Base-by-base conservation (phyloP, 139 green algal species). In the Tetradesmus obliquus region DNA sequence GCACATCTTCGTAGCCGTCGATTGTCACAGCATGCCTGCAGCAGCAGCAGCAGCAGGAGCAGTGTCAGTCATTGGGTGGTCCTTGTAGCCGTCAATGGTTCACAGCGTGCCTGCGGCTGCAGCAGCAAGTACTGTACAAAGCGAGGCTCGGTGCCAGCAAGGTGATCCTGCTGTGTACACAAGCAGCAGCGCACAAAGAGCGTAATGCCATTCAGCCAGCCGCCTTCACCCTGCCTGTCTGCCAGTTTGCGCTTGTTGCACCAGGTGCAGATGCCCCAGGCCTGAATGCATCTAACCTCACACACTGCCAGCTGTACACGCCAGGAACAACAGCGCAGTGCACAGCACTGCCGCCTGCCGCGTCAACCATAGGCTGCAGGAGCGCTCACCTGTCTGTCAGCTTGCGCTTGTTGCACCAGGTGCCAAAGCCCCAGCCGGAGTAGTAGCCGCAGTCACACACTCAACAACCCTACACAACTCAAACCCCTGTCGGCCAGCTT, bases 361-460 rank as follows among this genome's bases (percentile, higher is more conserved):
- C 91, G 88, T 45, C 32, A 45, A 45, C 17, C 95, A 90, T 45
- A 89, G 92, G 74, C 89, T 82, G 45, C 93, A 94, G 3, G 81
- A 92, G 95, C 97, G 98, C 32, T 1, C 0, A 45, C 32, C 32
- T 45, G 32, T 45, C 32, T 13, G 92, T 92, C 81, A 92, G 85
- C 91, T 95, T 95, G 22, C 92, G 82, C 45, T 90, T 80, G 58
- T 94, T 88, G 93, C 96, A 98, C 89, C 89, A 92, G 1, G 55
- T 45, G 55, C 92, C 90, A 69, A 92, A 89, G 82, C 89, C 89
- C 89, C 89, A 92, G 45, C 93, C 94, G 3, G 81, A 92, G 95
- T 98, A 98, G 90, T 97, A 98, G 84, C 94, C 95, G 55, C 98
- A 99, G 94, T 98, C 96, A 22, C 95, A 90, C 93, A 98, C 60